These are phyloP conservation scores for Coemansia sp. DNA, from an alignment of 192 early-diverging fungal species.

Conservation along the genomic window DNA sequence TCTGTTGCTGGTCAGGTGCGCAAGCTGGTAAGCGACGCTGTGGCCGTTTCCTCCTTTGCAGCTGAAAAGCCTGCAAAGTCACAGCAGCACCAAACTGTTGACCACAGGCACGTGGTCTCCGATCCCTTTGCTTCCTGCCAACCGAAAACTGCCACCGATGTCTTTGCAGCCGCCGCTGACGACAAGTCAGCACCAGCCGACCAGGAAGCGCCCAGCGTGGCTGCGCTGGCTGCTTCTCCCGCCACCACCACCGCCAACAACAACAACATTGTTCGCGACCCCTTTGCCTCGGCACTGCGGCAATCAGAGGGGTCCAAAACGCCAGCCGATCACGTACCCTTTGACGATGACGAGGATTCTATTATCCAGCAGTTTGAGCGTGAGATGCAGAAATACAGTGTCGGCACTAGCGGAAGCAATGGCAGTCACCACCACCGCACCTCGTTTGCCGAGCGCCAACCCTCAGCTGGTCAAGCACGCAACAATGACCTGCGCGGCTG, in stretches of 20 bases:
- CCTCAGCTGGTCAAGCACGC: not conserved
- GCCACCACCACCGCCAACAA: too few species aligned
- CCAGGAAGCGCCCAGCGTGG: not conserved
- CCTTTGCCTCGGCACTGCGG: slow-evolving; percentile 22
- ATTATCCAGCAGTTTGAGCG: slow-evolving; percentile 59
- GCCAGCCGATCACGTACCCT: slow-evolving; percentile 40
- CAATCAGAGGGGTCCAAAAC: not conserved
- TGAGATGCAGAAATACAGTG: slow-evolving; percentile 49
- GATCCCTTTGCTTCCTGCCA: slow-evolving; percentile 36
- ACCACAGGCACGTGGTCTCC: slow-evolving; percentile 21
- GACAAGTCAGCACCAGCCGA: not conserved
- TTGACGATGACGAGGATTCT: slow-evolving; percentile 55
- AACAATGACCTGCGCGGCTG: slow-evolving; percentile 5
- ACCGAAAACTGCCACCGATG: not conserved
- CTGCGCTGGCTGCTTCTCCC: not conserved
- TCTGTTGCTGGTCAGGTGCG: slow-evolving; percentile 55
- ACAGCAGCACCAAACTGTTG: slow-evolving; percentile 10
- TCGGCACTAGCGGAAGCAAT: not conserved
- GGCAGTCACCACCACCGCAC: not conserved
- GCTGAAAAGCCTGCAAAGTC: slow-evolving; percentile 15
- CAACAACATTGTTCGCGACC: slow-evolving; percentile 45
- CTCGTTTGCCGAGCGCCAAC: not conserved
- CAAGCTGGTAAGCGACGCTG: slow-evolving; percentile 40
- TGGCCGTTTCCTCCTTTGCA: slow-evolving; percentile 29
- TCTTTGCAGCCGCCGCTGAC: not conserved